phyloP scores from a whole-genome alignment of 805 yeast species.

The Cyberlindnera petersonii region DNA sequence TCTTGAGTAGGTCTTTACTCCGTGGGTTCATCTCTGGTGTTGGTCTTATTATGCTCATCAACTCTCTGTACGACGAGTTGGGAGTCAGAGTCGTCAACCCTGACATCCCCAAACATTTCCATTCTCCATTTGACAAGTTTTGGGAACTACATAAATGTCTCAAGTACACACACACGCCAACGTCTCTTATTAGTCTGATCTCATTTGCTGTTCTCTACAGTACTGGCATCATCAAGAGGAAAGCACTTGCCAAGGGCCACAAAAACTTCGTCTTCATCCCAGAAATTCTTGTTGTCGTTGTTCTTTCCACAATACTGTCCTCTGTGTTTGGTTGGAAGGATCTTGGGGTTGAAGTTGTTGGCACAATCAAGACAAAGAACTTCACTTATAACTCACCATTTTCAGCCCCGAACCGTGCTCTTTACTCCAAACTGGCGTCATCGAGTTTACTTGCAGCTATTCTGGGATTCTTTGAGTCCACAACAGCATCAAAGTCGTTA shows the following conservation, averaged over 20 bases:
- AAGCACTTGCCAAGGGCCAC: constrained; percentile 25
- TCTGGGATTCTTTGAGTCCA: constrained; percentile 87
- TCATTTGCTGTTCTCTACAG: constrained; percentile 45
- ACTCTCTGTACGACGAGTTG: constrained; percentile 66
- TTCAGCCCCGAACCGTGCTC: constrained; percentile 38
- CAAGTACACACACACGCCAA: constrained; percentile 48
- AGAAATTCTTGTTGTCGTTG: constrained; percentile 71
- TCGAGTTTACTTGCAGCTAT: constrained; percentile 76
- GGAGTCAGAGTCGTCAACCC: constrained; percentile 53
- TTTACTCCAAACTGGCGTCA: constrained; percentile 54
- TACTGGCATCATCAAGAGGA: constrained; percentile 42
- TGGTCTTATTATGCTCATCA: constrained; percentile 77
- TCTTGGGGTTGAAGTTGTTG: constrained; percentile 65
- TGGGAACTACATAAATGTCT: constrained; percentile 50
- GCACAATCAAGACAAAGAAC: constrained; percentile 52
- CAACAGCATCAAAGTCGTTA: constrained; percentile 86
- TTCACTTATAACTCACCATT: constrained; percentile 59
- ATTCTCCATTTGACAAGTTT: constrained; percentile 71
- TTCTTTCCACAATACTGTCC: constrained; percentile 53
- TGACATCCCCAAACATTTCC: constrained; percentile 47
- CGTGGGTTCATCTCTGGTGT: constrained; percentile 85
- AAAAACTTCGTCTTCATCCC: constrained; percentile 65
- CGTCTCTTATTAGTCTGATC: constrained; percentile 53
- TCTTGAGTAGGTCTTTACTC: constrained; percentile 69
- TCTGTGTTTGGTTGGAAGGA: constrained; percentile 49